Evolutionary conservation across 768 basidiomycete species (phyloP).

Genomic region (Lentinula lateritia): DNA sequence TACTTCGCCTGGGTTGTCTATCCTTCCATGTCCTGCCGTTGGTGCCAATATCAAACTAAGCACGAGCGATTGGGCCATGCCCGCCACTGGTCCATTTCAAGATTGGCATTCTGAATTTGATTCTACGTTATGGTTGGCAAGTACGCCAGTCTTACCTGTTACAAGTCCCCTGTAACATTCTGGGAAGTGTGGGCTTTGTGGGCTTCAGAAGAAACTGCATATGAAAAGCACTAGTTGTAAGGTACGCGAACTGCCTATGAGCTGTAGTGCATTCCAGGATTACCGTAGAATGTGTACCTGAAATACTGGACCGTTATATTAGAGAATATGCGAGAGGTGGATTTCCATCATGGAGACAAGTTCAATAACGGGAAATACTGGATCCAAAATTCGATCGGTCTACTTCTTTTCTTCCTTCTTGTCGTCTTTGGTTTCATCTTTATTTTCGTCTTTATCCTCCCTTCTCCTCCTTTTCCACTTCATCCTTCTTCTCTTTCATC

Average conservation of each 20-base stretch:
- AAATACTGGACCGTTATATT: neutral
- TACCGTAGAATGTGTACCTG: neutral
- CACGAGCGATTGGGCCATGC: too few relatives aligned
- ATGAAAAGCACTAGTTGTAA: conserved; percentile 7
- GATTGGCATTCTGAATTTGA: too few relatives aligned
- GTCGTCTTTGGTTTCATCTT: too few relatives aligned
- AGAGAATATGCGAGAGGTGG: neutral
- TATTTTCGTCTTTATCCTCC: conserved; percentile 19
- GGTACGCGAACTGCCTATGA: conserved; percentile 8
- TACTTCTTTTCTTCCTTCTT: conserved; percentile 19
- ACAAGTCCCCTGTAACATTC: conserved; percentile 37
- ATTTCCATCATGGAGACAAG: neutral
- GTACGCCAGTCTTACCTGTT: too few relatives aligned
- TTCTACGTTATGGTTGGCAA: too few relatives aligned
- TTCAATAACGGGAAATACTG: neutral
- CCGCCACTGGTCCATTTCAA: too few relatives aligned
- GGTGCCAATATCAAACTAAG: too few relatives aligned
- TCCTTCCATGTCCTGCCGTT: too few relatives aligned
- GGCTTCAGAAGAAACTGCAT: conserved; percentile 54
- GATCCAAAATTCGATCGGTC: conserved; percentile 7
- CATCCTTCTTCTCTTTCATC: conserved; percentile 26
- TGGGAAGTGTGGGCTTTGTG: conserved; percentile 82
- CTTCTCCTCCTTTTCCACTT: too few relatives aligned
- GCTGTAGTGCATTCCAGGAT: neutral
- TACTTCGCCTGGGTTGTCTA: too few relatives aligned